These are phyloP conservation scores for Leishmania tropica DNA, from an alignment of 208 protist species.

Conservation along the genomic window DNA sequence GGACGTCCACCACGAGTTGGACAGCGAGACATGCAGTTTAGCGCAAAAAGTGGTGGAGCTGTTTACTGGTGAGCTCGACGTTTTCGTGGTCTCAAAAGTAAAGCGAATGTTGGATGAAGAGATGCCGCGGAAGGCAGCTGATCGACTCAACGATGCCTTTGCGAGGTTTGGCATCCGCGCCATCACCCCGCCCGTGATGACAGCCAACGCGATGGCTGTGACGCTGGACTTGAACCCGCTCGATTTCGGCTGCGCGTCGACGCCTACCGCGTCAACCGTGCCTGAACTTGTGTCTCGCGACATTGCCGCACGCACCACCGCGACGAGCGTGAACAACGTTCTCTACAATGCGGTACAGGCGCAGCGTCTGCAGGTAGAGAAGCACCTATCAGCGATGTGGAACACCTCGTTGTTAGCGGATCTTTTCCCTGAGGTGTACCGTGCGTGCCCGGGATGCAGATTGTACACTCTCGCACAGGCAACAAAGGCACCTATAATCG, in stretches of 20 bases:
- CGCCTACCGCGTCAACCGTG: neutral
- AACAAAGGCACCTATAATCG: slow-evolving; percentile 8
- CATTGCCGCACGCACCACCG: slow-evolving; percentile 32
- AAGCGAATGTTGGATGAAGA: slow-evolving; percentile 39
- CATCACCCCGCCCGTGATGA: slow-evolving; percentile 38
- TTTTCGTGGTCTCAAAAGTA: slow-evolving; percentile 37
- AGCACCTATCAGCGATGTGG: slow-evolving; percentile 20
- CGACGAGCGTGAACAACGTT: slow-evolving; percentile 44
- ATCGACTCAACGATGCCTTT: slow-evolving; percentile 26
- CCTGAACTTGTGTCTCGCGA: slow-evolving; percentile 23
- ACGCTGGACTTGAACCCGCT: slow-evolving; percentile 26
- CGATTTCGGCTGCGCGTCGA: slow-evolving; percentile 1
- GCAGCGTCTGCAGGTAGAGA: slow-evolving; percentile 8
- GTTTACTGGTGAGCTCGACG: slow-evolving; percentile 64
- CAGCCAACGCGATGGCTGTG: slow-evolving; percentile 25
- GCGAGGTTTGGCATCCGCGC: slow-evolving; percentile 3
- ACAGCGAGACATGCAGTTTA: slow-evolving; percentile 40
- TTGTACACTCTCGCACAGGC: slow-evolving; percentile 30
- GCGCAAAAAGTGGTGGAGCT: slow-evolving; percentile 48
- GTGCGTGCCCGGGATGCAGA: slow-evolving; percentile 56
- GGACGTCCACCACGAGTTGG: slow-evolving; percentile 45
- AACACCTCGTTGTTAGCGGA: slow-evolving; percentile 59
- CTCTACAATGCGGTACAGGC: slow-evolving; percentile 22
- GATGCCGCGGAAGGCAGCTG: slow-evolving; percentile 22
- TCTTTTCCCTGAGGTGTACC: slow-evolving; percentile 52